phyloP scores from a whole-genome alignment of 1,284 basidiomycete species.

The Boletellus dicymbophilus region DNA sequence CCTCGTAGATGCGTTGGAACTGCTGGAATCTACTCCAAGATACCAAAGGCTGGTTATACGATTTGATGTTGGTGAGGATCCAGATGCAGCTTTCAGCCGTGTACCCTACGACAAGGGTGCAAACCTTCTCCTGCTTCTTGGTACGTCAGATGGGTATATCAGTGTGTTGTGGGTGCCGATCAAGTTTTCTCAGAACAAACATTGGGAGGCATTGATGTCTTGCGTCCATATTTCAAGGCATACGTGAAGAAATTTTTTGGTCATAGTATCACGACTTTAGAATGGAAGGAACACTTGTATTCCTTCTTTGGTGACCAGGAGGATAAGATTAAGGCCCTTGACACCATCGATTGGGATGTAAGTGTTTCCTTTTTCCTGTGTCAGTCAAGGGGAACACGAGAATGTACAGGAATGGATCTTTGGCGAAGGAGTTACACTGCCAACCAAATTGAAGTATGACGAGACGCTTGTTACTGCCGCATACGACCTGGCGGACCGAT shows the following conservation, averaged over 20 bases:
- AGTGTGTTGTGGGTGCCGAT: neutral
- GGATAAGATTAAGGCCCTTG: constrained; percentile 70
- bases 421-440: constrained; percentile 79
- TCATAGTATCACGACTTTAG: constrained; percentile 85
- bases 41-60: constrained; percentile 88
- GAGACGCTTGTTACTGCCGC: constrained; percentile 75
- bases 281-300: constrained; percentile 90
- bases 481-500: constrained; percentile 73
- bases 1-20: constrained; percentile 71
- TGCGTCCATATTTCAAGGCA: constrained; percentile 80
- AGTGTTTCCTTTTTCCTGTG: constrained; percentile 21
- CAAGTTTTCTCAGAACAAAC: constrained; percentile 56
- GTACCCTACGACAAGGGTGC: constrained; percentile 34
- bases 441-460: constrained; percentile 86
- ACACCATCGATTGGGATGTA: constrained; percentile 83
- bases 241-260: constrained; percentile 83
- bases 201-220: constrained; percentile 85
- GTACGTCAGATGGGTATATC: constrained; percentile 32
- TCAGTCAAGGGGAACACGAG: neutral
- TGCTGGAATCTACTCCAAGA: constrained; percentile 60
- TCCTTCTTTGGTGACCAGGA: constrained; percentile 69
- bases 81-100: constrained; percentile 47
- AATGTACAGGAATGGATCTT: constrained; percentile 77
- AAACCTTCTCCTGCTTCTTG: constrained; percentile 51
- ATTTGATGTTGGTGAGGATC: constrained; percentile 83